These are phyloP conservation scores for Globisporangium alternatum DNA, from an alignment of 352 stramenopile genomes.

Conservation along the genomic window DNA sequence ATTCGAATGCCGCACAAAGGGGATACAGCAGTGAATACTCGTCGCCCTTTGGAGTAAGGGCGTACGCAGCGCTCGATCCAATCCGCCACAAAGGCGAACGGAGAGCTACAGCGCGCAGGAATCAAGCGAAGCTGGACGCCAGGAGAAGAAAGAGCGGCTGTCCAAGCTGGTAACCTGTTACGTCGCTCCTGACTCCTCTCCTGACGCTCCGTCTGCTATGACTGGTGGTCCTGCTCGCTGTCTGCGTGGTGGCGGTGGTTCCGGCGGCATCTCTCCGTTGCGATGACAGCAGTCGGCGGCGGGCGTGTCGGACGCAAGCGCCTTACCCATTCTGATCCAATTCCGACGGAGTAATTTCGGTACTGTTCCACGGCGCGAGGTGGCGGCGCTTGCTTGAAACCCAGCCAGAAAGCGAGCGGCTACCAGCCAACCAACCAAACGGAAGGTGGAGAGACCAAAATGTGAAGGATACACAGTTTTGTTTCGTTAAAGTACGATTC, in stretches of 20 bases:
- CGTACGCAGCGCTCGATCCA: slow-evolving; percentile 24
- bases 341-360: slow-evolving; percentile 82
- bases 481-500: not conserved
- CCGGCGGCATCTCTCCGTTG: slow-evolving; percentile 38
- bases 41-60: slow-evolving; percentile 25
- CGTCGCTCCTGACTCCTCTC: not conserved
- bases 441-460: slow-evolving; percentile 13
- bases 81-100: not conserved
- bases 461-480: not conserved
- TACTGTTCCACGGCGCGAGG: slow-evolving; percentile 30
- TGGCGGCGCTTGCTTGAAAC: not conserved
- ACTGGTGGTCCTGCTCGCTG: not conserved
- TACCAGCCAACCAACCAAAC: slow-evolving; percentile 35
- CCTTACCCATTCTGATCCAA: slow-evolving; percentile 78
- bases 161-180: too few relatives aligned
- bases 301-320: slow-evolving; percentile 24
- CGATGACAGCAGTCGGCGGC: slow-evolving; percentile 27
- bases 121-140: not conserved
- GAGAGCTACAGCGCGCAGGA: not conserved
- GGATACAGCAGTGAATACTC: slow-evolving; percentile 88
- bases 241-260: slow-evolving; percentile 8
- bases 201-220: not conserved
- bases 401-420: slow-evolving; percentile 22
- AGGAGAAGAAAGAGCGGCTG: not conserved
- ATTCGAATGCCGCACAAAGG: slow-evolving; percentile 88